A percentile compares a stretch with the other conserved stretches of the same genome.
phyloP scores from a whole-genome alignment of 2,329 filamentous ascomycete species.

The Coniochaeta ligniaria region DNA sequence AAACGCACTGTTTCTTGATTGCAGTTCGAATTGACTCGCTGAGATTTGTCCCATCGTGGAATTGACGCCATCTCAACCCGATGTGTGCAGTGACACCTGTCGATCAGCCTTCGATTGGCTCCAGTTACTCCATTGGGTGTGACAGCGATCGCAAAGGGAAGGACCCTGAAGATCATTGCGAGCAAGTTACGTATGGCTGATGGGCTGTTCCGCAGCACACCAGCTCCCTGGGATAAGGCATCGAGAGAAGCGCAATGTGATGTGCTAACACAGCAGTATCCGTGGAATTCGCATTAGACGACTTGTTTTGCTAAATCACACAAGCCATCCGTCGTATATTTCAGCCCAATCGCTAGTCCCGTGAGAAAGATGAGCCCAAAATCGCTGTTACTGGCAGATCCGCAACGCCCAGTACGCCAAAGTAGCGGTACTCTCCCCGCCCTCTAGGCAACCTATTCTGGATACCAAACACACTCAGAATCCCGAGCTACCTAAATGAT shows the following conservation, averaged over 20 bases:
- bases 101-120: not conserved
- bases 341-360: not conserved
- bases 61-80: not conserved
- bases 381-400: not conserved
- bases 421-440: not conserved
- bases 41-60: not conserved
- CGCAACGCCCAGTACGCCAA: not conserved
- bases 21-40: not conserved
- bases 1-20: not conserved
- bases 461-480: not conserved
- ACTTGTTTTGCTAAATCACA: too few species aligned
- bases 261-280: too few species aligned
- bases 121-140: not conserved
- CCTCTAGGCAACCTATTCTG: not conserved
- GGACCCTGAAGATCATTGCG: conserved; percentile 1
- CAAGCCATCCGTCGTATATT: not conserved
- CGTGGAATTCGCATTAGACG: too few species aligned
- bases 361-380: too few species aligned
- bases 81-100: not conserved
- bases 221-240: too few species aligned
- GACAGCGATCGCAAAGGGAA: not conserved
- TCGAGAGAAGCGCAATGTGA: too few species aligned
- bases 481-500: conserved; percentile 17
- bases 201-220: too few species aligned
- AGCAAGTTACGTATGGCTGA: not conserved